phyloP scores from a whole-genome alignment of 2,329 filamentous ascomycete genomes.

The Xylariaceae sp. region DNA sequence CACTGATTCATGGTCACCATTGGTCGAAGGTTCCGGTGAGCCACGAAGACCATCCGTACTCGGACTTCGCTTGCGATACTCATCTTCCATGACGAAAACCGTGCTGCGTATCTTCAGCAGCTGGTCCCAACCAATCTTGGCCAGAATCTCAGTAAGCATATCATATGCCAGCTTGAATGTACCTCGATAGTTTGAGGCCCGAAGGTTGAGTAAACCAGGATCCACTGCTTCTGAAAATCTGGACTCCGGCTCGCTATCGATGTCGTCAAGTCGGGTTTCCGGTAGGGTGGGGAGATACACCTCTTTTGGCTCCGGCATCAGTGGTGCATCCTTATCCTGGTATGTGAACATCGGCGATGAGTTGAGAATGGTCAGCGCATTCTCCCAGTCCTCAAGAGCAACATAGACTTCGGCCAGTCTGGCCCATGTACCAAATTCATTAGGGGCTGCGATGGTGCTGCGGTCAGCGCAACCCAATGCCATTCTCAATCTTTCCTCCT shows the following conservation, averaged over 20 bases:
- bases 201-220: slow-evolving; percentile 75
- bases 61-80: slow-evolving; percentile 79
- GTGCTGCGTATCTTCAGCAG: slow-evolving; percentile 90
- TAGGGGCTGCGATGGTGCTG: slow-evolving; percentile 89
- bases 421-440: slow-evolving; percentile 96
- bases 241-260: slow-evolving; percentile 83
- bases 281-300: slow-evolving; percentile 81
- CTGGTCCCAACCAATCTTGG: slow-evolving; percentile 97
- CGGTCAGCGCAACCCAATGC: slow-evolving; percentile 90
- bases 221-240: slow-evolving; percentile 82
- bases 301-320: slow-evolving; percentile 88
- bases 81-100: slow-evolving; percentile 99
- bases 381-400: slow-evolving; percentile 90
- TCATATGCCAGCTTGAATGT: slow-evolving; percentile 95
- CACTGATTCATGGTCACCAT: slow-evolving; percentile 39
- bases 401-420: slow-evolving; percentile 91
- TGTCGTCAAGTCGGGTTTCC: slow-evolving; percentile 90
- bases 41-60: slow-evolving; percentile 75
- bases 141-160: slow-evolving; percentile 90
- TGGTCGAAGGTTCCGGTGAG: slow-evolving; percentile 56
- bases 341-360: slow-evolving; percentile 99
- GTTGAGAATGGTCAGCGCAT: slow-evolving; percentile 90
- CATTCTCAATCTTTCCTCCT: slow-evolving; percentile 68
- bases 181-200: slow-evolving; percentile 85
- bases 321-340: slow-evolving; percentile 92